Base-by-base conservation (phyloP, 371 early-diverging fungal genomes). In the Fennellomyces sp. region DNA sequence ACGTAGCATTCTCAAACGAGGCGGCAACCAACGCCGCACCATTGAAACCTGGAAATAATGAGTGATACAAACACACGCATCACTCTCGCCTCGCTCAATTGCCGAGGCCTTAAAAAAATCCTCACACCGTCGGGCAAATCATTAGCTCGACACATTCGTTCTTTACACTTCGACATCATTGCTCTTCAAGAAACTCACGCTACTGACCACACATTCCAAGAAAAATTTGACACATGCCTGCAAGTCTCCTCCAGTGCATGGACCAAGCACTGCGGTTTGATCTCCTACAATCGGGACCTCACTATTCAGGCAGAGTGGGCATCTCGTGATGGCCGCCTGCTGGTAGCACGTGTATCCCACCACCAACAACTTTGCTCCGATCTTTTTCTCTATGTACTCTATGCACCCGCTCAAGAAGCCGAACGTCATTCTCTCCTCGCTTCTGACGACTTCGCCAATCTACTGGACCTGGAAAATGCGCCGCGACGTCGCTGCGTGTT, bases 1-100 rank as follows among this genome's bases (percentile, higher is more conserved):
- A n/a, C n/a, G n/a, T n/a, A n/a, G n/a, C n/a, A n/a, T n/a, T n/a
- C n/a, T n/a, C n/a, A n/a, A n/a, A n/a, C n/a, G n/a, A n/a, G n/a
- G n/a, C n/a, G n/a, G n/a, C n/a, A n/a, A n/a, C n/a, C n/a, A n/a
- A n/a, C n/a, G n/a, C n/a, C n/a, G n/a, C n/a, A n/a, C n/a, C n/a
- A n/a, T n/a, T n/a, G n/a, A n/a, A n/a, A n/a, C n/a, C n/a, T n/a
- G n/a, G n/a, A n/a, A n/a, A n/a, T n/a, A n/a, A n/a, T n/a, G n/a
- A n/a, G n/a, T n/a, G n/a, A n/a, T n/a, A n/a, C n/a, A n/a, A n/a
- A n/a, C n/a, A n/a, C 36, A 36, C n/a, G 1, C 36, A 47, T 47
- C n/a, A 2, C 52, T 21, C 10, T 66, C 0, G 65, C 60, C 25
- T 54, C 60, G 10, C 60, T 65, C 29, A 65, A 65, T 21, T 65